phyloP scores from a whole-genome alignment of 306 rosid genomes.

The Prinsepia uniflora region DNA sequence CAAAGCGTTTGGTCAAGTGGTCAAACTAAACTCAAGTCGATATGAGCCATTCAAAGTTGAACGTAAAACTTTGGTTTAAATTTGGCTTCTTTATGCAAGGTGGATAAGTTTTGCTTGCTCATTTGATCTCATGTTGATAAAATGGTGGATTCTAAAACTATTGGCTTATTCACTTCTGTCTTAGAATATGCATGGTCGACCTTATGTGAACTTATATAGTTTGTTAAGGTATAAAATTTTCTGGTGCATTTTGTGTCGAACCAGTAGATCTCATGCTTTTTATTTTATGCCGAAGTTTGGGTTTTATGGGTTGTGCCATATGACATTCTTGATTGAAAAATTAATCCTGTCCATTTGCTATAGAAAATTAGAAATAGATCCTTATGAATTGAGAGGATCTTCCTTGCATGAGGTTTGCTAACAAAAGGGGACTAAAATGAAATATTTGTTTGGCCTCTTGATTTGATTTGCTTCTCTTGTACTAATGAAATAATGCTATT shows the following conservation, averaged over 20 bases:
- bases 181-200: background rate
- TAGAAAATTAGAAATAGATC: background rate
- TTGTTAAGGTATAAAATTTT: background rate
- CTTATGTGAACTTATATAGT: background rate
- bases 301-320: background rate
- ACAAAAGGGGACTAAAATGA: background rate
- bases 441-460: conserved; percentile 4
- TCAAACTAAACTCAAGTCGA: too few relatives aligned
- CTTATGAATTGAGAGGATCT: background rate
- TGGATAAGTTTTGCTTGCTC: background rate
- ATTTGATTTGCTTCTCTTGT: background rate
- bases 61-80: too few relatives aligned
- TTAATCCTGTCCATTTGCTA: background rate
- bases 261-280: background rate
- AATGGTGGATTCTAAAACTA: background rate
- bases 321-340: background rate
- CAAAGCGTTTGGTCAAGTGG: too few relatives aligned
- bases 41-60: too few relatives aligned
- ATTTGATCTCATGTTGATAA: background rate
- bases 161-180: background rate
- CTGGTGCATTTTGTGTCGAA: background rate
- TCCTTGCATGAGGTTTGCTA: background rate
- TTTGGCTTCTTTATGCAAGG: too few relatives aligned
- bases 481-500: background rate
- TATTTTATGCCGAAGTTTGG: background rate